Evolutionary conservation across 2,329 filamentous ascomycete species (phyloP), one percentile per base, ranked within the genome.

Genomic region (Cladosporium sp.): DNA sequence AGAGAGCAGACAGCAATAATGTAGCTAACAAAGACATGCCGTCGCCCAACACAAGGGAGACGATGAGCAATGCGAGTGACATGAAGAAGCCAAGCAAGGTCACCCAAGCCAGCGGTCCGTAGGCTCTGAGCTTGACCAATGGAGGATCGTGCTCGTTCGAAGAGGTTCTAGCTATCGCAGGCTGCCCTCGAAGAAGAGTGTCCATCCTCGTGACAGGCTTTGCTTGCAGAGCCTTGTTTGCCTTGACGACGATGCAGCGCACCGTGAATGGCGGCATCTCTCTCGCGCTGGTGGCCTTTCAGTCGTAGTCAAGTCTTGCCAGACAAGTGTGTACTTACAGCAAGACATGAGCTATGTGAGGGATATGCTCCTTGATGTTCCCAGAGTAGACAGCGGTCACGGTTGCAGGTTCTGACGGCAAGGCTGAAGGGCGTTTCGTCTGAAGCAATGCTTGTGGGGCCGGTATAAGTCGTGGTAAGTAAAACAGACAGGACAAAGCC

Each of bases 11-110:
- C 6, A 80, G 67, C 0, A 74, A 65, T 32, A 75, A 56, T 2
- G 72, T 75, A 2, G 77, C 73, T 9, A 78, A 53, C 14, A 78
- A 61, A 3, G 75, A 77, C 70, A 78, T 76, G 54, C 76, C 76
- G 58, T 79, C 77, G 1, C 69, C 59, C 19, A 69, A 67, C 35
- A 65, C 63, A 55, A 78, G 70, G 0, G 75, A 76, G 2, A 74
- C 57, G 7, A 61, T 69, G 16, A 79, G 63, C 1, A 79, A 66
- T 11, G 69, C 60, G 16, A 67, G 55, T 7, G 74, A 72, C 43
- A 77, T 68, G 11, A 61, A 54, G 49, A 70, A 74, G 3, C 77
- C 77, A 14, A 77, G 60, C 14, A 77, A 59, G 1, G 72, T 65
- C 9, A 78, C 70, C 54, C 66, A 63, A 4, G 74, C 71, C 35